Percentiles rank a stretch among this genome's conserved stretches.
Evolutionary conservation across 495 filamentous ascomycete species (phyloP).

Genomic region (Chlorociboria aeruginascens): DNA sequence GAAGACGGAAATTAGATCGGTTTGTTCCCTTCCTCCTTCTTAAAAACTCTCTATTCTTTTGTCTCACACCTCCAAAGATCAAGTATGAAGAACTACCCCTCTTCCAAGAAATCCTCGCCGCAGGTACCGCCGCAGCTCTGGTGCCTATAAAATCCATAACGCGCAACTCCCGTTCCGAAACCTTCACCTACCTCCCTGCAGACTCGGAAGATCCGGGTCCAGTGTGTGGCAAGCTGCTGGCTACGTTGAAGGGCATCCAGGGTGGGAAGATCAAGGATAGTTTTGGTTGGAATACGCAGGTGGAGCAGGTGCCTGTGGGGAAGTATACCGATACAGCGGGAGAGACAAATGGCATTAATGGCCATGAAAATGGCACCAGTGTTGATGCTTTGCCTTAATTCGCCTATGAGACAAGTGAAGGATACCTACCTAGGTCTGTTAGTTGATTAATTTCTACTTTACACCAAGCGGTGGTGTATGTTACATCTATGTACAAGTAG

Average conservation of each 20-base stretch:
- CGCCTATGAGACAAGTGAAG: not conserved
- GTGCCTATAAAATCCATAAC: conserved; percentile 87
- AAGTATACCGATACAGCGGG: conserved; percentile 19
- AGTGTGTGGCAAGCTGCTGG: conserved; percentile 53
- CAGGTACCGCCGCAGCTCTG: conserved; percentile 83
- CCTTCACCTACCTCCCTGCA: conserved; percentile 51
- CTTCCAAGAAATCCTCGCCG: conserved; percentile 83
- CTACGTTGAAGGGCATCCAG: conserved; percentile 78
- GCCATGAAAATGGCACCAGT: conserved; percentile 6
- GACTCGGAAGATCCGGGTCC: conserved; percentile 56
- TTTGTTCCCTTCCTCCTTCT: conserved; percentile 19
- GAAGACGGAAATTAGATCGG: conserved; percentile 48
- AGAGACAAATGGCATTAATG: conserved; percentile 11
- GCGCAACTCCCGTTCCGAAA: conserved; percentile 45
- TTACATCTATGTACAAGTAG: too few relatives aligned
- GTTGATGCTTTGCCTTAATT: conserved; percentile 15
- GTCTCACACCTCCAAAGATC: conserved; percentile 32
- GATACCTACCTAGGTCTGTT: not conserved
- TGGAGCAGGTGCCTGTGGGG: conserved; percentile 35
- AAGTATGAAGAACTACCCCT: conserved; percentile 62
- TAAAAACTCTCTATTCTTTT: not conserved
- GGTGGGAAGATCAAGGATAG: conserved; percentile 60
- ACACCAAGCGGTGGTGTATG: too few relatives aligned
- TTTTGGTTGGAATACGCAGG: conserved; percentile 59
- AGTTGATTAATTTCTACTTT: too few relatives aligned